These are phyloP conservation scores for Debaryomycetaceae sp. DNA, from an alignment of 1,139 yeast species.

Conservation along the genomic window DNA sequence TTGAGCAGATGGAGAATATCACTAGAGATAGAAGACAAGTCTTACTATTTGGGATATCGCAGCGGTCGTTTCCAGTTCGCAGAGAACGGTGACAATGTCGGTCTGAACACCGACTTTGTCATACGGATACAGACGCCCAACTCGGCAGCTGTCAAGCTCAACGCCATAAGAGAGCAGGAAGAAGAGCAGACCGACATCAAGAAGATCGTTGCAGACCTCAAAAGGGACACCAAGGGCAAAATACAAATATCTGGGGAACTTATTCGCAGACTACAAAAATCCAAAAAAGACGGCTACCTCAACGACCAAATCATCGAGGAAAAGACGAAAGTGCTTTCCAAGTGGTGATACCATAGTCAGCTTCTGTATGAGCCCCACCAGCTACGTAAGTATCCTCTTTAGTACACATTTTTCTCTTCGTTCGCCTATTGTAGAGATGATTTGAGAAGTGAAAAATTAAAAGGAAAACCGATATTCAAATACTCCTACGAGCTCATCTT, in stretches of 20 bases:
- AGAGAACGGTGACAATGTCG: background rate
- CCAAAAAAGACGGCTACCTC: slow-evolving; percentile 6
- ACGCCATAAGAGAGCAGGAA: slow-evolving; percentile 1
- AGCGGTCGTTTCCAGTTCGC: background rate
- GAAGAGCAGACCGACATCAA: slow-evolving; percentile 4
- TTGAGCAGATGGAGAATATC: background rate
- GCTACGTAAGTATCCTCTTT: too few species aligned
- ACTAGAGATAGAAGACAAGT: background rate
- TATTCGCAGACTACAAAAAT: slow-evolving; percentile 6
- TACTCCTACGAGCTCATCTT: background rate
- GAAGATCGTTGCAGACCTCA: slow-evolving; percentile 6
- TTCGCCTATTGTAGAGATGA: background rate
- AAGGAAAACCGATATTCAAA: background rate
- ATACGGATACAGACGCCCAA: slow-evolving; percentile 5
- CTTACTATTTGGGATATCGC: background rate
- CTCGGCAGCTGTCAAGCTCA: slow-evolving; percentile 1
- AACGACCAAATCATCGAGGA: slow-evolving; percentile 10
- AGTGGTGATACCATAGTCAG: slow-evolving; percentile 2
- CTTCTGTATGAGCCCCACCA: too few species aligned
- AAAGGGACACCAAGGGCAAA: slow-evolving; percentile 10
- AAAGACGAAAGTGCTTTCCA: slow-evolving; percentile 6
- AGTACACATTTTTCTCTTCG: too few species aligned
- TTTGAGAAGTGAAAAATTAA: background rate
- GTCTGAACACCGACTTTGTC: background rate
- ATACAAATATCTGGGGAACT: slow-evolving; percentile 6